Evolutionary conservation across 306 rosid species (phyloP), one percentile per base, ranked within the genome.

Genomic region (Betula pendula): DNA sequence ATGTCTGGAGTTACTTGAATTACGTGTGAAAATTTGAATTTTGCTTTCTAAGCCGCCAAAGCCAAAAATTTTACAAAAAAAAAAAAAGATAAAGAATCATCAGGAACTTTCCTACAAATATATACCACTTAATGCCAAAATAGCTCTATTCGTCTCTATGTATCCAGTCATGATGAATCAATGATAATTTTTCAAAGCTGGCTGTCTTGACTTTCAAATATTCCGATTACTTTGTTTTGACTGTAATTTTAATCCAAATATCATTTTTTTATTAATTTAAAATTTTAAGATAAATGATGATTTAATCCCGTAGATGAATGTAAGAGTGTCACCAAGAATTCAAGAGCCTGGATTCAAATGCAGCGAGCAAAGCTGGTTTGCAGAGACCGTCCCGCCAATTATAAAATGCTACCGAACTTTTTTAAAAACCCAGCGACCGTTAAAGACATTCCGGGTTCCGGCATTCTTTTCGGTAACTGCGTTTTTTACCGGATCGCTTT

Each of bases 401-500:
- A 60, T 7, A 63, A 63, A 2, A 35, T 8, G 10, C 11, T 7
- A 63, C 29, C 56, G 19, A 20, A 29, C 75, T 31, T 48, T 10
- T 49, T 19, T 2, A 42, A 43, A 35, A 22, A 7, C 17, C 45
- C 35, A 38, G 48, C 75, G 50, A 60, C 72, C 48, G 66, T 75
- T 33, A 15, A 69, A 80, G 65, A 66, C 80, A 81, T 56, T 55
- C 79, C 82, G 88, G 88, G 73, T 56, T 55, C 81, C 82, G 88
- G 88, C 91, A 73, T 83, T 84, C 82, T 79, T 71, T 82, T 82
- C 10, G 89, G 87, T 58, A 72, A 71, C 59, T 40, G 75, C 82
- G 82, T 33, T 59, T 82, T 82, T 68, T 56, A 81, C 83, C 70
- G 80, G 78, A 71, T 79, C 73, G 6, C 58, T 68, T 53, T 56